Base-by-base conservation (phyloP, 805 yeast species). In the Cyberlindnera mississippiensis region DNA sequence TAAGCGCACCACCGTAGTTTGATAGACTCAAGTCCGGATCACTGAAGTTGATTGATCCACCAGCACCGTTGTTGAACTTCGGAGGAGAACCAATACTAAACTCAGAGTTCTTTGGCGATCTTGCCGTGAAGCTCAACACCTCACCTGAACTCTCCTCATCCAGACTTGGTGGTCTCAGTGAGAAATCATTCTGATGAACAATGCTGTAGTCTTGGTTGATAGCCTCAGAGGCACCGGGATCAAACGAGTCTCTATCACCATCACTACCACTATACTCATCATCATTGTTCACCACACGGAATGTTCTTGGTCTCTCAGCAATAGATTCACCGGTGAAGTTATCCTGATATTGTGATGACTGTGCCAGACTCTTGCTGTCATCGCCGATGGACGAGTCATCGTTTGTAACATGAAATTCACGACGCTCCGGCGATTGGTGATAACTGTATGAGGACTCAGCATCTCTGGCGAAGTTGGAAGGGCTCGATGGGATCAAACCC, bases 41-140 rank as follows among this genome's bases (percentile, higher is more conserved):
- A 35, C 50, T 44, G 14, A 37, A 17, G 16, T 42, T 27, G 4
- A 30, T 12, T 8, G 34, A 24, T n/a, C 17, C 8, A 14, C 37
- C n/a, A n/a, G n/a, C 35, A 20, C 35, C n/a, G 31, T 30, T 37
- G 20, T 41, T 19, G 35, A 52, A 52, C 15, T 19, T 19, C n/a
- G 46, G 41, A 2, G 46, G 38, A 13, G 45, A 30, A 7, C 48
- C 55, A 19, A 49, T 37, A 15, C 54, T 60, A 42, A 60, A 59
- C 9, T 55, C 61, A 3, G 61, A 46, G 22, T 52, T 55, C 37
- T 52, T 50, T 6, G 69, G 67, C 2, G 69, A 58, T 37, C 59
- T 55, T 2, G 67, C 69, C 6, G 56, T 58, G 42, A 67, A 67
- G 34, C 59, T 60, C 16, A 67, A 40, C 6, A 50, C 57, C 2